Base-by-base conservation (phyloP, 176 grass and related monocot species). In the Guadua angustifolia region DNA sequence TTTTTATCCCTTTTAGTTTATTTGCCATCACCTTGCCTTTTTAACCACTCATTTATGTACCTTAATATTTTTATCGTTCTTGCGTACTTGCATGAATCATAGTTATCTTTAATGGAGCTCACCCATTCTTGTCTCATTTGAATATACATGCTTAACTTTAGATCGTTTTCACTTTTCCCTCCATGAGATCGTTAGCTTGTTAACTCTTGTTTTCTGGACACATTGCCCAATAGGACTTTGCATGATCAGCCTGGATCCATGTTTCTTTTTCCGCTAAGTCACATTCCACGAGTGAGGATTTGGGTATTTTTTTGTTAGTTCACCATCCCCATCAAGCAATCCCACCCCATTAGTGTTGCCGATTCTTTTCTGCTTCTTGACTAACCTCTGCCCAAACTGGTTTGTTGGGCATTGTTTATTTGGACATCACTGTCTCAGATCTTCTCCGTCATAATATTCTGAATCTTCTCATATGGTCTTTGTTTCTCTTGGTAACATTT, bases 91-190 rank as follows among this genome's bases (percentile, higher is more conserved):
- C 33, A 42, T 79, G 8, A 39, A 67, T 72, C 56, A 73, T 35
- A 53, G 2, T 55, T 9, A 29, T 58, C 79, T 79, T 73, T 32
- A 32, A 4, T 57, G 25, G 51, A 61, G 35, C 46, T 60, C 39
- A 38, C 53, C 50, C 10, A 16, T 69, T 35, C 12, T 47, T 47
- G 25, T 45, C n/a, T 60, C 74, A 74, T 66, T 40, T 71, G 17
- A 59, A 21, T 35, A 33, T 12, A 42, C 69, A 35, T 61, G 29
- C 69, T 69, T 68, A 59, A 68, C 87, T 75, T 60, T 45, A 62
- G 70, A 81, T 89, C 83, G 0, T 56, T 86, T 71, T 89, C 83
- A 77, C 44, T 57, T 76, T 89, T 81, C 4, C 36, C 11, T 53
- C 72, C 19, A 3, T 71, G 88, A 55, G 78, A 25, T 71, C 43